A percentile compares a stretch with the other conserved stretches of the same genome.
Conservation (phyloP, 1,139 yeast genomes). For the Suhomyces taliae region DNA sequence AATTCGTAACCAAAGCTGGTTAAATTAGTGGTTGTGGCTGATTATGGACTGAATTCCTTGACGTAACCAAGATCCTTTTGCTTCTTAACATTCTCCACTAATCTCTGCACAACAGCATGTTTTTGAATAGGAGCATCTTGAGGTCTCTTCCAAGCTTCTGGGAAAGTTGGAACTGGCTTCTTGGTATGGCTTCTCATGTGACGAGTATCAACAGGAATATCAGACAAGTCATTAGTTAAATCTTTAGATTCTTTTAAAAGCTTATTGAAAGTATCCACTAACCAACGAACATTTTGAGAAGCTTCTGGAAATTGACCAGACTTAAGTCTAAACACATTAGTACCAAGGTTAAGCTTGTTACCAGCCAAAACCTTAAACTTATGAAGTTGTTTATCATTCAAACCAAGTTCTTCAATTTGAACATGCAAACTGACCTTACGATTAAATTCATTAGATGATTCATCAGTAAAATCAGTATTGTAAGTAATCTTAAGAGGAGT, state of each 20-base stretch:
- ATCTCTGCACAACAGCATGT: slow-evolving; percentile 32
- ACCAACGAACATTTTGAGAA: slow-evolving; percentile 79
- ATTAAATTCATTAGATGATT: slow-evolving; percentile 59
- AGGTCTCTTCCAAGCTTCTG: slow-evolving; percentile 84
- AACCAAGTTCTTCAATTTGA: slow-evolving; percentile 53
- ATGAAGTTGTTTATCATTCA: slow-evolving; percentile 56
- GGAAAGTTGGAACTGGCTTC: slow-evolving; percentile 51
- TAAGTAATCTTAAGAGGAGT: slow-evolving; percentile 68
- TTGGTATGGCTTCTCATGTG: slow-evolving; percentile 54
- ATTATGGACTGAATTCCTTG: slow-evolving; percentile 25
- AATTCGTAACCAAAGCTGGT: not conserved
- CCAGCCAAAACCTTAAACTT: slow-evolving; percentile 82
- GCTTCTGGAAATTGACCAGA: slow-evolving; percentile 68
- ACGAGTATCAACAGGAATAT: slow-evolving; percentile 80
- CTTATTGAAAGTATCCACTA: slow-evolving; percentile 62
- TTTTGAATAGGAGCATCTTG: slow-evolving; percentile 54
- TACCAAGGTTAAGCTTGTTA: slow-evolving; percentile 65
- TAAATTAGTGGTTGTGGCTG: not conserved
- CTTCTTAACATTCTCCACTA: slow-evolving; percentile 36
- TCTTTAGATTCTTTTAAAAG: slow-evolving; percentile 69
- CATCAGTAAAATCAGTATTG: slow-evolving; percentile 72
- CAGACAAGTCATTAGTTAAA: slow-evolving; percentile 59
- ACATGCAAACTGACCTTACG: slow-evolving; percentile 66
- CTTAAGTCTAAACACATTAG: slow-evolving; percentile 61
- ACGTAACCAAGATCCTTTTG: slow-evolving; percentile 36